A percentile compares a stretch with the other conserved stretches of the same genome.
Conservation (phyloP, 2,329 filamentous ascomycete species). For the Cytospora paraplurivora region DNA sequence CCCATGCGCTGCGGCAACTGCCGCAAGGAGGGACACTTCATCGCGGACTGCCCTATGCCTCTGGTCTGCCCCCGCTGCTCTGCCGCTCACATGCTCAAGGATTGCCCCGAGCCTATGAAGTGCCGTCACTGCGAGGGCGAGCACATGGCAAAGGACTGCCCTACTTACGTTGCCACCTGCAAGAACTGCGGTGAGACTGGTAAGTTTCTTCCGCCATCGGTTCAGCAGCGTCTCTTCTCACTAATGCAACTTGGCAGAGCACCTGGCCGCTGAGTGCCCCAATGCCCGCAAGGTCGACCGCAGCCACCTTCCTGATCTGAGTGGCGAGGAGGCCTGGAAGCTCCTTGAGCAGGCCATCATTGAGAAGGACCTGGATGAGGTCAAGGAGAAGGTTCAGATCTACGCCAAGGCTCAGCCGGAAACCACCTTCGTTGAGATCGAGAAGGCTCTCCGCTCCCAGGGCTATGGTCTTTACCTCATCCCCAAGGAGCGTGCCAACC, state of each 20-base stretch:
- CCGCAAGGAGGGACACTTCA: conserved; percentile 54
- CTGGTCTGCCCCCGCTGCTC: conserved; percentile 46
- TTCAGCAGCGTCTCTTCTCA: not conserved
- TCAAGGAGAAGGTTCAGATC: conserved; percentile 59
- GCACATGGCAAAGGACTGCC: conserved; percentile 57
- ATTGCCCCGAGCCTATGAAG: conserved; percentile 47
- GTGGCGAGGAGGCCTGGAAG: conserved; percentile 60
- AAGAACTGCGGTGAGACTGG: conserved; percentile 64
- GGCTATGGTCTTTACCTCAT: conserved; percentile 62
- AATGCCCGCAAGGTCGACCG: conserved; percentile 62
- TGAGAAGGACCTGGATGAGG: conserved; percentile 62
- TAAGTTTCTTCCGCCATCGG: conserved; percentile 36
- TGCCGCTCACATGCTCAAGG: conserved; percentile 53
- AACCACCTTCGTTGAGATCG: conserved; percentile 61
- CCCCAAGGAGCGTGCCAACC: conserved; percentile 57
- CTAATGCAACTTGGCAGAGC: conserved; percentile 46
- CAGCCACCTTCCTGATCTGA: conserved; percentile 49
- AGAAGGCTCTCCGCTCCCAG: conserved; percentile 59
- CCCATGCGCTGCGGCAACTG: conserved; percentile 43
- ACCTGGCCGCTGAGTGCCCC: conserved; percentile 58
- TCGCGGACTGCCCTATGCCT: conserved; percentile 62
- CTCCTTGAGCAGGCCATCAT: conserved; percentile 54
- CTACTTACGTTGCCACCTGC: conserved; percentile 54
- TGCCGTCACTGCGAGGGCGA: conserved; percentile 51
- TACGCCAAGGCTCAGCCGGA: conserved; percentile 64